Percentiles rank a stretch among this genome's conserved stretches.
phyloP scores from a whole-genome alignment of 441 rosid genomes.

The Gossypium laxum region DNA sequence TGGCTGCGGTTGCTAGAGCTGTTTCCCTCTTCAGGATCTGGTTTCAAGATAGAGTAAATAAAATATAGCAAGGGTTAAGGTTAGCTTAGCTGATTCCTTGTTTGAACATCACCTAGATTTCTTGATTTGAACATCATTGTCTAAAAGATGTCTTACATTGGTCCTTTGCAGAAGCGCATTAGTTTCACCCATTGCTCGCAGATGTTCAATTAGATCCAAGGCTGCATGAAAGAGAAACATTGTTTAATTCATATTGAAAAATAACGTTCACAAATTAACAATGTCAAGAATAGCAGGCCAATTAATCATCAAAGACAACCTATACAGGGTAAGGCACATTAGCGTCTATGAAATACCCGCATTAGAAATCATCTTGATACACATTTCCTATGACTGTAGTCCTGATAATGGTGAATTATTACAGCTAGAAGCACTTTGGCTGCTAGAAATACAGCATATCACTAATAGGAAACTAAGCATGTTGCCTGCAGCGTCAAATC shows the following conservation, averaged over 20 bases:
- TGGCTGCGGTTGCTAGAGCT: constrained; percentile 83
- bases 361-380: neutral
- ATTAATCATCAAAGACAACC: neutral
- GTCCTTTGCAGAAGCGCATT: constrained; percentile 81
- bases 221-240: constrained; percentile 35
- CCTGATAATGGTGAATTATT: neutral
- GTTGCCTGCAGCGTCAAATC: no score
- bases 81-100: neutral
- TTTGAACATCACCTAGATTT: neutral
- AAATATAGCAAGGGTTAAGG: constrained; percentile 3
- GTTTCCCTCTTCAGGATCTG: constrained; percentile 79
- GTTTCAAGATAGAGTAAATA: constrained; percentile 14
- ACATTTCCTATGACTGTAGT: neutral
- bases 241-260: neutral
- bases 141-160: constrained; percentile 34
- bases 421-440: neutral
- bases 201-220: constrained; percentile 83
- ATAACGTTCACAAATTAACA: neutral
- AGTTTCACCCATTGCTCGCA: constrained; percentile 94
- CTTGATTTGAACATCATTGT: neutral
- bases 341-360: neutral
- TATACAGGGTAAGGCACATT: neutral
- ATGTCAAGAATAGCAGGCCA: neutral
- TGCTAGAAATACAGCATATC: no score
- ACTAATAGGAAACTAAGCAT: no score